phyloP scores from a whole-genome alignment of 2,329 filamentous ascomycete genomes.

The Colletotrichum endophyticum region DNA sequence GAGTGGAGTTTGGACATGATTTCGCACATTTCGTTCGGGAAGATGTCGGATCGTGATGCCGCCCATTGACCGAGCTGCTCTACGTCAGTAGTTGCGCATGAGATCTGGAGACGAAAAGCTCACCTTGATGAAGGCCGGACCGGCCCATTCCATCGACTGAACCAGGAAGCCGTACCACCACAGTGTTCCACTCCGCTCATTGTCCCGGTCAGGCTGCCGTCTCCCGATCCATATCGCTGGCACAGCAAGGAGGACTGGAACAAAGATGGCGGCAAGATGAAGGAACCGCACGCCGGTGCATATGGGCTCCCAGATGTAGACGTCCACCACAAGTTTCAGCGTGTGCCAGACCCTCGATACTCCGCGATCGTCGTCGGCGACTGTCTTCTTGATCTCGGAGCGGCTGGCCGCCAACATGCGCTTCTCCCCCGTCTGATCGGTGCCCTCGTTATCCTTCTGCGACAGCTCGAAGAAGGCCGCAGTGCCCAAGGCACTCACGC shows the following conservation, averaged over 20 bases:
- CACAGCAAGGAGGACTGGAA: conserved; percentile 83
- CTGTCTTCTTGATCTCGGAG: conserved; percentile 74
- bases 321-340: conserved; percentile 71
- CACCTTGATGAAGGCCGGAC: conserved; percentile 97
- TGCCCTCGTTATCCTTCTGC: conserved; percentile 55
- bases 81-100: neutral
- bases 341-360: conserved; percentile 62
- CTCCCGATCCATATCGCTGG: conserved; percentile 82
- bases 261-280: conserved; percentile 85
- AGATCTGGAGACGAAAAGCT: neutral
- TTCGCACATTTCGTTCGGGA: conserved; percentile 88
- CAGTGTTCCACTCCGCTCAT: conserved; percentile 80
- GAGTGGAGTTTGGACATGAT: conserved; percentile 96
- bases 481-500: conserved; percentile 52
- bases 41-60: conserved; percentile 94
- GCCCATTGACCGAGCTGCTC: conserved; percentile 93
- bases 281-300: conserved; percentile 88
- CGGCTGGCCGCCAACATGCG: conserved; percentile 87
- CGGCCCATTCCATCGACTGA: conserved; percentile 86
- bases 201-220: conserved; percentile 66
- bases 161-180: conserved; percentile 97
- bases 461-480: conserved; percentile 63
- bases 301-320: conserved; percentile 82
- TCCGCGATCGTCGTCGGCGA: conserved; percentile 66
- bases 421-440: conserved; percentile 73